Evolutionary conservation across 495 filamentous ascomycete species (phyloP).

Genomic region (Penicillium canariense): DNA sequence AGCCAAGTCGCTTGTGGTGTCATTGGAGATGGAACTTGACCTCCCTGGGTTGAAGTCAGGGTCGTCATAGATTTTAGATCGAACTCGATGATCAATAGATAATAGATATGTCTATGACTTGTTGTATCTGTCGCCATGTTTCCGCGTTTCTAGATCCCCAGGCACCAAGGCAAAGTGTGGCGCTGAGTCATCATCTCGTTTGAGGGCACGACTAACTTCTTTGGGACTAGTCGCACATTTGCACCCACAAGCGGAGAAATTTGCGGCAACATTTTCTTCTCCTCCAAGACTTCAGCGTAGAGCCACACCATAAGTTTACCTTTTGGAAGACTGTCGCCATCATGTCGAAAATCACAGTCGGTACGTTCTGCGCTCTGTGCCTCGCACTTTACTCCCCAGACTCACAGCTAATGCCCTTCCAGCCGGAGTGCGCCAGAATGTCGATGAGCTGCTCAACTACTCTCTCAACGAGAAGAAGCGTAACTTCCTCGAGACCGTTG

Average conservation of each 20-base stretch:
- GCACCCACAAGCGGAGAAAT: slow-evolving; percentile 51
- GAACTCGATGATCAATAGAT: background rate
- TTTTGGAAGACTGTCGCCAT: slow-evolving; percentile 62
- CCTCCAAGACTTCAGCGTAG: slow-evolving; percentile 47
- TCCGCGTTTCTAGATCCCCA: too few relatives aligned
- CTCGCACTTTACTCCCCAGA: background rate
- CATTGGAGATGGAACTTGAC: slow-evolving; percentile 3
- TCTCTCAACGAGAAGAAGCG: slow-evolving; percentile 97
- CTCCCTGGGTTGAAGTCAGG: background rate
- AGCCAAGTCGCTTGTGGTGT: background rate
- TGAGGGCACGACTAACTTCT: slow-evolving; percentile 41
- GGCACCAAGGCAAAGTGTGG: background rate
- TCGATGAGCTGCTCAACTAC: slow-evolving; percentile 87
- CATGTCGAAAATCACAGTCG: slow-evolving; percentile 89
- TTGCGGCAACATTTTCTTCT: slow-evolving; percentile 29
- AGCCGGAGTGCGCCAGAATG: slow-evolving; percentile 96
- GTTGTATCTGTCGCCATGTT: background rate
- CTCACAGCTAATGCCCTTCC: slow-evolving; percentile 30
- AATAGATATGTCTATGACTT: background rate
- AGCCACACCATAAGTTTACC: slow-evolving; percentile 70
- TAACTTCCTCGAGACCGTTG: slow-evolving; percentile 93
- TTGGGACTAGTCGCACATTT: slow-evolving; percentile 27
- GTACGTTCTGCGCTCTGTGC: slow-evolving; percentile 45
- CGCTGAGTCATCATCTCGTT: slow-evolving; percentile 23
- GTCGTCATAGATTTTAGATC: background rate